phyloP scores from a whole-genome alignment of 306 rosid genomes.

The Citrullus amarus region DNA sequence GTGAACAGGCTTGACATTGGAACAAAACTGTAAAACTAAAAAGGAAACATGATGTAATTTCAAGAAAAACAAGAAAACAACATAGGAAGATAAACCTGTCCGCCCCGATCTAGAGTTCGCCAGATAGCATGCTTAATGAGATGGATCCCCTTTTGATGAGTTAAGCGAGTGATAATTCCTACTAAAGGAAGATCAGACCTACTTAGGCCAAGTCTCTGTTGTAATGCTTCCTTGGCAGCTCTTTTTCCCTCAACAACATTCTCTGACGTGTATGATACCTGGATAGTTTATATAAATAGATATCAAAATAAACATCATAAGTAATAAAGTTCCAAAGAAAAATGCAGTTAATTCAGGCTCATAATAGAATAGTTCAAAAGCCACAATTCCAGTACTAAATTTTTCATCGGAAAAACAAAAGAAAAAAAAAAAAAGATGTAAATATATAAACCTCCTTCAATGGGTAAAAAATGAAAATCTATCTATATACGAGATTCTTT shows the following conservation, averaged over 20 bases:
- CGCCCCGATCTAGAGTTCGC: slow-evolving; percentile 68
- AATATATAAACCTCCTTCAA: not conserved
- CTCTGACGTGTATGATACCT: slow-evolving; percentile 78
- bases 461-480: not conserved
- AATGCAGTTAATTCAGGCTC: not conserved
- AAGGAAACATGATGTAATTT: not conserved
- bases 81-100: slow-evolving; percentile 53
- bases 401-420: not conserved
- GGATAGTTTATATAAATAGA: slow-evolving; percentile 12
- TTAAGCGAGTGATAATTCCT: slow-evolving; percentile 76
- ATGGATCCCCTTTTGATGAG: slow-evolving; percentile 97
- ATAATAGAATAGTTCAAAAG: not conserved
- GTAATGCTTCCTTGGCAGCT: slow-evolving; percentile 89
- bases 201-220: slow-evolving; percentile 57
- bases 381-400: not conserved
- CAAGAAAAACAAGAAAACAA: slow-evolving; percentile 1
- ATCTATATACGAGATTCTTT: not conserved
- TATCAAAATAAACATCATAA: not conserved
- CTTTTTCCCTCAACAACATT: slow-evolving; percentile 93
- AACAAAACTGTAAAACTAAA: not conserved
- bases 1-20: not conserved
- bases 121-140: slow-evolving; percentile 85
- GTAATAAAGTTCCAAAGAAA: not conserved
- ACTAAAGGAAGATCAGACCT: slow-evolving; percentile 71
- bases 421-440: not conserved